Base-by-base conservation (phyloP, 176 grass and related monocot species). In the Phoenix dactylifera region DNA sequence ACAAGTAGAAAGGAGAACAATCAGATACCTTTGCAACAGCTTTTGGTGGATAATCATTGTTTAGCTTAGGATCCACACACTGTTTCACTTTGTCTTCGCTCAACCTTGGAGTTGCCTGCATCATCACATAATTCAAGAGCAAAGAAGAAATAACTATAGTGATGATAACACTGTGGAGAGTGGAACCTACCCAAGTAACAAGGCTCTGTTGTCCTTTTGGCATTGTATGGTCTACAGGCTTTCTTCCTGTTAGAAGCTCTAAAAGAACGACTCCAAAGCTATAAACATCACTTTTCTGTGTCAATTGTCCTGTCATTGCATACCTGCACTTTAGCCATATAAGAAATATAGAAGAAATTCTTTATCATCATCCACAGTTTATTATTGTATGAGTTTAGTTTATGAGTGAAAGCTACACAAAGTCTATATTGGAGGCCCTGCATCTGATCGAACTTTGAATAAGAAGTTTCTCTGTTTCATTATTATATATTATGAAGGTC, bases 201-300 rank as follows among this genome's bases (percentile, higher is more conserved):
- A 86, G 69, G 22, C 69, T 77, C 3, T 80, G 83, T 18, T 85
- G 73, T 23, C 77, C 77, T 57, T 85, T 80, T 0, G 83, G 83
- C 83, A 80, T 80, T 24, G 83, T 86, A 20, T 86, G 83, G 54
- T 86, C 83, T 29, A 86, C 77, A 10, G 83, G 83, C 58, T 86
- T 80, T 57, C 83, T 60, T n/a, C 83, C 83, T 5, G 83, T 80
- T 9, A 86, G 32, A 32, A 86, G 69, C 63, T 85, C 77, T 4
- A 85, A 52, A 22, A 85, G 73, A 58, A 85, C 54, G 3, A 86
- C 73, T 16, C 82, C 82, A 20, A 80, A 85, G 64, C 77, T 85
- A 3, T 85, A 80, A 17, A 77, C 83, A 15, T 86, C 83, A 16
- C 68, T 80, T 26, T 86, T 86, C 29, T 80, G 83, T 7, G 68